These are phyloP conservation scores for Hypoxylon fuscum DNA, from an alignment of 495 filamentous ascomycete species.

Conservation along the genomic window DNA sequence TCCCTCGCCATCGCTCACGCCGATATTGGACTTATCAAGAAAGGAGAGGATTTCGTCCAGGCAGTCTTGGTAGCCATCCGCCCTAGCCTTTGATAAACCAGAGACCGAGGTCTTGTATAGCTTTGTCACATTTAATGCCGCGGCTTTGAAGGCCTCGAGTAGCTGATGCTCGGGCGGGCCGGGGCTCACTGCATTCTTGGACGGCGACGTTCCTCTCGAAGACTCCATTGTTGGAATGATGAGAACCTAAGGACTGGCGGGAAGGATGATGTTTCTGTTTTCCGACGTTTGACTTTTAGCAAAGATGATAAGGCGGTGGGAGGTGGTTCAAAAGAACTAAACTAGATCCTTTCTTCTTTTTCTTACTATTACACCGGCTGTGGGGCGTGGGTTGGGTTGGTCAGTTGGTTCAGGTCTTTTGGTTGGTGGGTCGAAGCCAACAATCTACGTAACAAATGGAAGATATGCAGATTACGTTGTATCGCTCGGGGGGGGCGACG, in stretches of 20 bases:
- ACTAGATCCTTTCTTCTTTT: constrained; percentile 34
- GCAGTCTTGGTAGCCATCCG: constrained; percentile 91
- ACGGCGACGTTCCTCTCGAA: constrained; percentile 43
- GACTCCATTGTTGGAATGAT: constrained; percentile 28
- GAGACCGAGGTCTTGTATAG: constrained; percentile 90
- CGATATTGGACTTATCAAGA: constrained; percentile 81
- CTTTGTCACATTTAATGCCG: constrained; percentile 93
- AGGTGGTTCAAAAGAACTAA: constrained; percentile 5
- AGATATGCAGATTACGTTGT: constrained; percentile 35
- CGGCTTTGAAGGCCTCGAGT: constrained; percentile 87
- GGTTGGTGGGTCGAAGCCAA: constrained; percentile 33
- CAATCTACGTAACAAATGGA: constrained; percentile 39
- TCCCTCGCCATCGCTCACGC: constrained; percentile 79
- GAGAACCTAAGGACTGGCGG: not conserved
- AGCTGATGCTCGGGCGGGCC: constrained; percentile 83
- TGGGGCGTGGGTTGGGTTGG: constrained; percentile 30
- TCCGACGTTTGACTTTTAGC: not conserved
- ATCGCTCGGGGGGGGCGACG: constrained; percentile 3
- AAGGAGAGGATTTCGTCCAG: constrained; percentile 88
- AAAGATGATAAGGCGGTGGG: constrained; percentile 17
- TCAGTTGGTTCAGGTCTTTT: no score
- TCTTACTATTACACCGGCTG: constrained; percentile 32
- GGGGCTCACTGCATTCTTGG: constrained; percentile 31
- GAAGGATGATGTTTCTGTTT: not conserved
- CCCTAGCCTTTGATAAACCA: constrained; percentile 75